Evolutionary conservation across 139 green algal species (phyloP), one percentile per base, ranked within the genome.

Genomic region (Chlorella sp.): DNA sequence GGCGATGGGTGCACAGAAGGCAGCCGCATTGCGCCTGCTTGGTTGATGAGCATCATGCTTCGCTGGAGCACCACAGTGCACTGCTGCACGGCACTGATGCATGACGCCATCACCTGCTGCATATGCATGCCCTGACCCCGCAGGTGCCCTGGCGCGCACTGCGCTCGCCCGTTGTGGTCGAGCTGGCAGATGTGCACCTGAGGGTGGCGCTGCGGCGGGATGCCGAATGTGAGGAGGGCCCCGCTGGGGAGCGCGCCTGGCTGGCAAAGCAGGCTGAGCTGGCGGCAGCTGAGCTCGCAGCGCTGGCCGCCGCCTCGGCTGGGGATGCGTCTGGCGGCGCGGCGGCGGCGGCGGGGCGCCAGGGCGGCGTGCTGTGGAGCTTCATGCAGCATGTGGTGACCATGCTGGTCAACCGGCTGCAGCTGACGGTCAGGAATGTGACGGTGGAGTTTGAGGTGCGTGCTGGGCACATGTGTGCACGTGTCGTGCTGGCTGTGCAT

Each of bases 241-340:
- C 84, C 24, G 84, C 87, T 3, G 34, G 56, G 3, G 58, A 87
- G 62, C 87, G 83, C 7, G 92, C 92, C 26, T 87, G 90, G 74
- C 89, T 90, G 48, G 91, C 93, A 46, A 97, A 97, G 88, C 91
- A 94, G 60, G 94, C 92, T 1, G 85, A 93, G 86, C 86, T 96
- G 43, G 93, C 94, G n/a, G 93, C 92, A 22, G 89, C 91, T 28
- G 92, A 97, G 90, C 88, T 95, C 30, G 85, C 89, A 20, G 51
- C 11, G 38, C 43, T 84, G 24, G 67, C 78, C 4, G 51, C 41
- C 2, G 70, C 40, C 41, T 40, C 67, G 73, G 82, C 43, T 64
- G 72, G 82, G 67, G 69, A 75, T 60, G 72, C 75, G 43, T 60
- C 65, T 64, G 70, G 85, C 73, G 76, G 81, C 40, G 85, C 62